Base-by-base conservation (phyloP, 257 asterid species). In the Nyctanthes arbortristis region DNA sequence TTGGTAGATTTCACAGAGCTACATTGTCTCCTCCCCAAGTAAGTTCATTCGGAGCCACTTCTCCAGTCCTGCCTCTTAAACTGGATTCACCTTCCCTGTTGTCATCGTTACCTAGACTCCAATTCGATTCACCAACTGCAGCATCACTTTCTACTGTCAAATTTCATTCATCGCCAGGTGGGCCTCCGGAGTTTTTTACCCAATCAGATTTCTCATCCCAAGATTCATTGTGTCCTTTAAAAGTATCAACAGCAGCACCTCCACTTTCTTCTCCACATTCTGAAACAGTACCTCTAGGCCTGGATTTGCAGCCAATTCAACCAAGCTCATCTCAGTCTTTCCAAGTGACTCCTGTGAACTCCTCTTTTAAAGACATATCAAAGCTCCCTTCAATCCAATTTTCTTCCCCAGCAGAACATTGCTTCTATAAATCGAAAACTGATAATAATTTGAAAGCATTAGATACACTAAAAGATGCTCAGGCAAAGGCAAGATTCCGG, bases 331-430 rank as follows among this genome's bases (percentile, higher is more conserved):
- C 57, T 31, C 71, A 61, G n/a, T 20, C 65, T 16, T 36, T 45
- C 34, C 33, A 13, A 11, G 24, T 28, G 34, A 9, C 33, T 61
- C 22, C 57, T 39, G 4, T 18, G 31, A 20, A 31, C 33, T 70
- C 82, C 20, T 56, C 54, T 37, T 54, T 43, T 16, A 8, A n/a
- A 1, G 25, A 27, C 20, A 49, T 24, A 35, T 27, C 66, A 32
- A 71, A 68, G 76, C 81, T 64, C 78, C 79, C 84, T 81, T 72
- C 87, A 61, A 69, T 73, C 84, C 84, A 78, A 73, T 58, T 65
- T 57, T 22, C 70, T 28, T 58, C 64, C 52, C 43, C 68, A 24
- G 45, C 72, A 55, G 33, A 45, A 1, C 71, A 10, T 65, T 28
- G 45, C 54, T 61, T 24, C 27, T 59, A 47, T 18, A 55, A 70